Evolutionary conservation across 2,329 filamentous ascomycete species (phyloP), one percentile per base, ranked within the genome.

Genomic region (Zasmidium citrigriseum): DNA sequence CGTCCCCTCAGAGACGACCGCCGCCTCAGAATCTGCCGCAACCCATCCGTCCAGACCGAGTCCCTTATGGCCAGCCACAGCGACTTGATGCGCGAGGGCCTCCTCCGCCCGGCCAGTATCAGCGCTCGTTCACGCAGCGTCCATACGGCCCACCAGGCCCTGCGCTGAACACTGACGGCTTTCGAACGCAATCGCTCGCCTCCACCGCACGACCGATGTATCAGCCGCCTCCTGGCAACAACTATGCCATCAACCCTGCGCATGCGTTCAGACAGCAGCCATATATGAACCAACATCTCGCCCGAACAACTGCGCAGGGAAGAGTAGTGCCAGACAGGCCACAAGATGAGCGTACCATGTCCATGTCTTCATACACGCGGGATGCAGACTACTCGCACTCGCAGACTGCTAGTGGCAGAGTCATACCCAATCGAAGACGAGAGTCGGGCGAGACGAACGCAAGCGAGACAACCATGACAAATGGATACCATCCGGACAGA

Each of bases 101-200:
- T 66, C 77, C 77, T 55, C 74, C 74, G n/a, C 77, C 79, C 44
- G 77, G 79, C 61, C 76, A 79, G 25, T 77, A 77, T 58, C 79
- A 70, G 59, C 70, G 73, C 46, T 70, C 72, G 23, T 72, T 72
- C 62, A 68, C 67, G 14, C 61, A 66, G 46, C 63, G 71, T 51
- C 67, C 70, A 11, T 70, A 67, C 12, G 67, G 65, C n/a, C 64
- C 65, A 7, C 65, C 68, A 22, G 70, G 71, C 22, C 82, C 86
- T 10, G 90, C 91, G 46, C 76, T 96, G 76, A 95, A 95, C 72
- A 87, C 86, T 34, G 93, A 98, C 75, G 82, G 88, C 4, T 96
- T 92, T 77, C 86, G 95, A 59, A 96, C 95, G n/a, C 91, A 96
- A 68, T 98, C 93, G 29, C 86, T 99, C 71, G 93, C 91, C 38